phyloP scores from a whole-genome alignment of 331 rosid species.

The Spiraea crenata region DNA sequence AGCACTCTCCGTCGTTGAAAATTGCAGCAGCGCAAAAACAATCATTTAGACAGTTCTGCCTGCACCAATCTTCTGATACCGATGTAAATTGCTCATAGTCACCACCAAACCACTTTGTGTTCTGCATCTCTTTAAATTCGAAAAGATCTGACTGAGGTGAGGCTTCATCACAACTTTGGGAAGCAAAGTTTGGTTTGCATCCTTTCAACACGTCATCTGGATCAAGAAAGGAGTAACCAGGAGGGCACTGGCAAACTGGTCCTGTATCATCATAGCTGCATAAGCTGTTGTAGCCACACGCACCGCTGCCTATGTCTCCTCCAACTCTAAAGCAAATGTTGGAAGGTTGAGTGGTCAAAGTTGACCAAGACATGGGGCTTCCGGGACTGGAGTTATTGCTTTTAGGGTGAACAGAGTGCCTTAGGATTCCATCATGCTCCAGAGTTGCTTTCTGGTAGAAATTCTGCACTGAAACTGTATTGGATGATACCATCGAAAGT shows the following conservation, averaged over 20 bases:
- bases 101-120: slow-evolving; percentile 10
- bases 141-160: background rate
- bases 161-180: slow-evolving; percentile 21
- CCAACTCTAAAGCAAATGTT: background rate
- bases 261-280: slow-evolving; percentile 2
- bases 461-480: slow-evolving; percentile 1
- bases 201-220: slow-evolving; percentile 6
- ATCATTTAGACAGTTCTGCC: slow-evolving; percentile 24
- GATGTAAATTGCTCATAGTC: slow-evolving; percentile 19
- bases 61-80: slow-evolving; percentile 24
- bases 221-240: slow-evolving; percentile 7
- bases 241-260: slow-evolving; percentile 18
- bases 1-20: background rate
- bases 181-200: slow-evolving; percentile 16
- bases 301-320: slow-evolving; percentile 6
- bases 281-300: slow-evolving; percentile 26
- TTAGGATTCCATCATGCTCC: slow-evolving; percentile 29
- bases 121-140: slow-evolving; percentile 5
- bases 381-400: background rate
- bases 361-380: slow-evolving; percentile 13
- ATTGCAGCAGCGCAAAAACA: slow-evolving; percentile 28
- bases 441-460: slow-evolving; percentile 20
- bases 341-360: background rate
- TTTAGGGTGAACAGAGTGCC: slow-evolving; percentile 11
- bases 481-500: background rate